phyloP scores from a whole-genome alignment of 257 asterid species.

The Jasminum sambac region DNA sequence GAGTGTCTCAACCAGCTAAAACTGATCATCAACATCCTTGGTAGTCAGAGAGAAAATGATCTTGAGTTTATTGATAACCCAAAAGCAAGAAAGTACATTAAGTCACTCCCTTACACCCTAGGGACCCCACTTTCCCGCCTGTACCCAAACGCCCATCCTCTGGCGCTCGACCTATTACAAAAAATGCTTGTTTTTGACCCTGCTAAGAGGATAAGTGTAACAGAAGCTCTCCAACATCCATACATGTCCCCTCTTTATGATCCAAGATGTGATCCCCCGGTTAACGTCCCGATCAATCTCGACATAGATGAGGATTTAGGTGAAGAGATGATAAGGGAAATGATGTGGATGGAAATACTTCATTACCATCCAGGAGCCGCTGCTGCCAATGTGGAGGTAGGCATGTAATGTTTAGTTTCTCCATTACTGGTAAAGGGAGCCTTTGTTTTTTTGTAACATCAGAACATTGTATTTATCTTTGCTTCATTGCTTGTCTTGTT shows the following conservation, averaged over 20 bases:
- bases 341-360: constrained; percentile 63
- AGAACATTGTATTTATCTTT: constrained; percentile 9
- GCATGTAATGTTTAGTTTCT: constrained; percentile 18
- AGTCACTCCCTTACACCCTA: constrained; percentile 49
- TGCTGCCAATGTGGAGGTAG: constrained; percentile 26
- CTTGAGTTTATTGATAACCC: constrained; percentile 54
- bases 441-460: constrained; percentile 14
- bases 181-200: constrained; percentile 66
- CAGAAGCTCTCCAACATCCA: constrained; percentile 65
- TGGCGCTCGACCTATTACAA: constrained; percentile 55
- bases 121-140: constrained; percentile 48
- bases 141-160: constrained; percentile 58
- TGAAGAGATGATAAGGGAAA: constrained; percentile 57
- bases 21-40: constrained; percentile 53
- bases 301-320: constrained; percentile 63
- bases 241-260: constrained; percentile 66
- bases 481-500: neutral
- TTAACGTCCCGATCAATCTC: constrained; percentile 53
- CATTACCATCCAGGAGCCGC: constrained; percentile 56
- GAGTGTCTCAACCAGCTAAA: constrained; percentile 68
- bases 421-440: constrained; percentile 13
- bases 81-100: constrained; percentile 55
- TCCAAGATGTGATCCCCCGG: constrained; percentile 56
- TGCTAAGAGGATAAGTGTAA: constrained; percentile 60
- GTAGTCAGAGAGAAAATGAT: constrained; percentile 55